Evolutionary conservation across 257 asterid species (phyloP), one percentile per base, ranked within the genome.

Genomic region (Nicotiana attenuata): DNA sequence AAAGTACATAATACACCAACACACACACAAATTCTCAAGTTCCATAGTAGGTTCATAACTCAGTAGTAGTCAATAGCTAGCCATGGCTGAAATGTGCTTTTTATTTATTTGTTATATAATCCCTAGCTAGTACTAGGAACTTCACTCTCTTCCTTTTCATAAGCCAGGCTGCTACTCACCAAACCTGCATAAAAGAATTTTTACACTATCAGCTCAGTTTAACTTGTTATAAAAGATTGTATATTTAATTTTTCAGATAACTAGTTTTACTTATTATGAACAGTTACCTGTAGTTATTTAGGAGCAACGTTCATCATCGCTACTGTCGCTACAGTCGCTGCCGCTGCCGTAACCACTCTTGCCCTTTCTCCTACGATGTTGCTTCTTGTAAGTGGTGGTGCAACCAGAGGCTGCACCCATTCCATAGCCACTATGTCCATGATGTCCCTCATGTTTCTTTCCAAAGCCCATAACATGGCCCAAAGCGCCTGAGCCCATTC

Each of bases 381-480:
- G 61, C 14, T 73, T 24, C 79, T 73, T 24, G 79, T 47, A 47
- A 14, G 61, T 47, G 24, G 60, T 71, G 60, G 60, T 73, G 61
- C 1, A 47, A 24, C 61, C 79, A n/a, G 61, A 71, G 20, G 78
- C 15, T 35, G 41, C 41, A 20, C 61, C 79, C 79, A 73, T 73
- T 47, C 41, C 79, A 24, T 73, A 73, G 24, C 41, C 19, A 47
- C 61, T 2, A 73, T 73, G 41, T 47, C 78, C 78, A 3, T 73
- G 38, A 3, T 73, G 78, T 47, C 61, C 79, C 9, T 73, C 41
- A 3, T 73, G 79, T 47, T 24, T 73, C 41, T 73, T 73, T 47
- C 79, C 79, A 73, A 73, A 73, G 41, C 79, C 79, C 60, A 73
- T 24, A 47, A 47, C 61, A 73, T 73, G 79, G 41, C 79, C 61